Evolutionary conservation across 1,284 basidiomycete species (phyloP).

Genomic region (Xerocomus minutiporus): DNA sequence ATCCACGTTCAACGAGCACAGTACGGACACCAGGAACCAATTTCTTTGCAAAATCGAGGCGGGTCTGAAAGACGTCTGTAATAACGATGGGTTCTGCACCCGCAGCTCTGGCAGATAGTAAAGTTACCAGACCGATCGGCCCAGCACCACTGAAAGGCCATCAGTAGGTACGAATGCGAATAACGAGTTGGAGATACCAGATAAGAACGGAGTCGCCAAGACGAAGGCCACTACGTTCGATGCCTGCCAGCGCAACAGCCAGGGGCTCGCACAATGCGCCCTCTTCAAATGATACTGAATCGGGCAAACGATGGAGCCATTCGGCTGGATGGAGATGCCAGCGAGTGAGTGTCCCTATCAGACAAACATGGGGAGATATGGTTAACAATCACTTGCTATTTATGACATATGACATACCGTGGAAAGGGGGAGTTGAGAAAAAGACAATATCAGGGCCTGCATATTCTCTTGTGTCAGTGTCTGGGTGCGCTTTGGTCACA

Average conservation of each 20-base stretch:
- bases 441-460: slow-evolving; percentile 53
- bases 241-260: slow-evolving; percentile 58
- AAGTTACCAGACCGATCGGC: slow-evolving; percentile 78
- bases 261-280: slow-evolving; percentile 61
- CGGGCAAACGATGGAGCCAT: slow-evolving; percentile 59
- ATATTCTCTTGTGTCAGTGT: slow-evolving; percentile 6
- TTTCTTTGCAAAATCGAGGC: slow-evolving; percentile 76
- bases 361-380: neutral
- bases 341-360: slow-evolving; percentile 51
- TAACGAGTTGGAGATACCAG: slow-evolving; percentile 38
- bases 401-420: slow-evolving; percentile 36
- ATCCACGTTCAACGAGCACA: slow-evolving; percentile 44
- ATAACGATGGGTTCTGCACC: slow-evolving; percentile 76
- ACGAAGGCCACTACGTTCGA: slow-evolving; percentile 55
- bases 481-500: neutral
- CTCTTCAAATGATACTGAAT: slow-evolving; percentile 57
- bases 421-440: slow-evolving; percentile 63
- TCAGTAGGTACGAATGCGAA: slow-evolving; percentile 6
- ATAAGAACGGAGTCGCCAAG: slow-evolving; percentile 58
- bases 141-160: slow-evolving; percentile 60
- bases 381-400: neutral
- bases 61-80: slow-evolving; percentile 75
- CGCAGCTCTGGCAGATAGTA: slow-evolving; percentile 76
- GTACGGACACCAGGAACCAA: slow-evolving; percentile 70
- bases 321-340: slow-evolving; percentile 62